Conservation (phyloP, 78 protist genomes). For the Chrysochromulina tobinii region DNA sequence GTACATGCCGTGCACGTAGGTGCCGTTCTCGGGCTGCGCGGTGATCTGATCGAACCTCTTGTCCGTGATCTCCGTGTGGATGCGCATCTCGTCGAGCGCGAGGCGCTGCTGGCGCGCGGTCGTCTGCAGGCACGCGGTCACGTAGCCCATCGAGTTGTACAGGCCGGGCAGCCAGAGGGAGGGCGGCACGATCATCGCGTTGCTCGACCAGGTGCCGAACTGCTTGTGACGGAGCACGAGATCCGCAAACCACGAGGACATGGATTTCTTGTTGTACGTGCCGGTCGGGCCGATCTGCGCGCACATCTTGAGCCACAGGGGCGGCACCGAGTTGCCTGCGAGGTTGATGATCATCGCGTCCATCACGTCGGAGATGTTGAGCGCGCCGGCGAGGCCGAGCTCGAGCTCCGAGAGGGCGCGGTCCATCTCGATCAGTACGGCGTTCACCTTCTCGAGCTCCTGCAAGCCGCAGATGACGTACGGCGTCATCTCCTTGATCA, state of each 20-base stretch:
- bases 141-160: not conserved
- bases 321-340: constrained; percentile 51
- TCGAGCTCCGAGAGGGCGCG: constrained; percentile 62
- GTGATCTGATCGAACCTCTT: constrained; percentile 25
- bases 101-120: not conserved
- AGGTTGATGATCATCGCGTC: constrained; percentile 39
- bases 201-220: not conserved
- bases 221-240: not conserved
- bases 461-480: constrained; percentile 48
- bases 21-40: constrained; percentile 71
- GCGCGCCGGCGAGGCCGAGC: constrained; percentile 74
- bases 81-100: not conserved
- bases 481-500: not conserved
- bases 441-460: constrained; percentile 73
- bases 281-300: not conserved
- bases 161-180: not conserved
- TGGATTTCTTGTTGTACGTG: not conserved
- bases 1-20: constrained; percentile 72
- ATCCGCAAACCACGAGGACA: not conserved
- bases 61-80: not conserved
- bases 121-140: not conserved
- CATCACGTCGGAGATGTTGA: constrained; percentile 64
- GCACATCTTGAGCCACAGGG: constrained; percentile 44
- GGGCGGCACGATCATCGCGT: not conserved
- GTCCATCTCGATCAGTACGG: constrained; percentile 42